These are phyloP conservation scores for Athelia psychrophila DNA, from an alignment of 1,284 basidiomycete species.

Conservation along the genomic window DNA sequence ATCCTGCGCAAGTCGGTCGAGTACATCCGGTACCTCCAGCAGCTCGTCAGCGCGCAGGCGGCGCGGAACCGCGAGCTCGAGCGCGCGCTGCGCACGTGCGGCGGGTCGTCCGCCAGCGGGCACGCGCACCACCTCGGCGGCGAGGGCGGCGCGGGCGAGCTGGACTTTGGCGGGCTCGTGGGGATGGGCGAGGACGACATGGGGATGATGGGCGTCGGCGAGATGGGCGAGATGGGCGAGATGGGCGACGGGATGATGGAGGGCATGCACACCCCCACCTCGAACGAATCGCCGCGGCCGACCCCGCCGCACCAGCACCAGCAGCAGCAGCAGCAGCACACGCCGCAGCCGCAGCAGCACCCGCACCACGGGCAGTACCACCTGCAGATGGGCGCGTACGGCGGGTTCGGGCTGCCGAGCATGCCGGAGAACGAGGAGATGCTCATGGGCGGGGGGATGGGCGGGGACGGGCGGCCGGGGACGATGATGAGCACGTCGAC, in stretches of 20 bases:
- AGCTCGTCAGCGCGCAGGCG: slow-evolving; percentile 76
- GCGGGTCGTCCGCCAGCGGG: too few relatives aligned
- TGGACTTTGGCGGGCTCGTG: not conserved
- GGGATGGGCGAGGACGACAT: slow-evolving; percentile 1
- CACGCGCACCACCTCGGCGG: slow-evolving; percentile 17
- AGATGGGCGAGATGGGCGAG: not conserved
- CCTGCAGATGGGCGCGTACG: slow-evolving; percentile 1
- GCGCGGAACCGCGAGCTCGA: slow-evolving; percentile 76
- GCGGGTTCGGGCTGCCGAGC: slow-evolving; percentile 19
- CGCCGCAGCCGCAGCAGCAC: not conserved
- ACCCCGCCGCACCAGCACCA: not conserved
- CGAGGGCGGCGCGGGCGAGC: slow-evolving; percentile 2
- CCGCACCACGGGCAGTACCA: not conserved
- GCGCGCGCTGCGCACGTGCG: slow-evolving; percentile 50
- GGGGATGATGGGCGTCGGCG: not conserved
- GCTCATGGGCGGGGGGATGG: slow-evolving; percentile 11
- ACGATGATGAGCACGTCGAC: not conserved
- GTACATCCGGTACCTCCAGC: slow-evolving; percentile 85
- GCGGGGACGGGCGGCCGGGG: slow-evolving; percentile 1
- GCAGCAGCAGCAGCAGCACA: slow-evolving; percentile 1
- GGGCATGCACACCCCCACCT: not conserved
- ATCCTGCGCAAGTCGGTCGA: slow-evolving; percentile 86
- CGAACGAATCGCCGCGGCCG: not conserved
- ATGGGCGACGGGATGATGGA: slow-evolving; percentile 1
- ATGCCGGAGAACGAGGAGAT: slow-evolving; percentile 26